Conservation (phyloP, 1,284 basidiomycete species). For the Termitomyces sp. region DNA sequence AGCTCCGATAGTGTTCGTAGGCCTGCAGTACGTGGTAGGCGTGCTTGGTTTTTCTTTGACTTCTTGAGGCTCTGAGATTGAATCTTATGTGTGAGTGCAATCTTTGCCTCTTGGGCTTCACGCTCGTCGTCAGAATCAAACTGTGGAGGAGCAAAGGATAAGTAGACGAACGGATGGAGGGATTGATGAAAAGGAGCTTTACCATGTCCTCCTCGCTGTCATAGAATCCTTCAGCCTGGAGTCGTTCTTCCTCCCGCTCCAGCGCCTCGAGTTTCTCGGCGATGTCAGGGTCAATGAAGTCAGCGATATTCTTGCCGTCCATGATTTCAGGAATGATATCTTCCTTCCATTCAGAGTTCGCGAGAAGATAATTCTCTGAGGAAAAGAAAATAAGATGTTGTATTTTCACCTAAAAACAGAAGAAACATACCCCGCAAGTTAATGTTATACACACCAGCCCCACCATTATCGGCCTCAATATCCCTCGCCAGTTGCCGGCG, state of each 20-base stretch:
- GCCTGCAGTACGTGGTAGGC: conserved; percentile 82
- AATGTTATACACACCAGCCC: conserved; percentile 86
- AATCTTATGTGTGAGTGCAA: conserved; percentile 70
- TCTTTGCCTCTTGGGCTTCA: conserved; percentile 65
- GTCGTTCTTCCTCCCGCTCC: conserved; percentile 93
- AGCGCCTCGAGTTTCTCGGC: conserved; percentile 94
- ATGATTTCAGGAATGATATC: conserved; percentile 95
- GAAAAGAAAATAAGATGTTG: conserved; percentile 12
- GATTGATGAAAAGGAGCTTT: conserved; percentile 4
- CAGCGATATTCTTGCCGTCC: conserved; percentile 98
- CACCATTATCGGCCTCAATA: conserved; percentile 78
- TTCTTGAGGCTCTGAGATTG: conserved; percentile 81
- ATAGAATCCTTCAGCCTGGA: conserved; percentile 95
- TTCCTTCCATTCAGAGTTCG: conserved; percentile 92
- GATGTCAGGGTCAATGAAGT: conserved; percentile 99
- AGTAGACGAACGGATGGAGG: conserved; percentile 3
- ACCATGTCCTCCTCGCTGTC: conserved; percentile 84
- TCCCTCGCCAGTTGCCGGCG: conserved; percentile 72
- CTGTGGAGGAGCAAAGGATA: conserved; percentile 34
- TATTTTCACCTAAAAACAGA: conserved; percentile 1
- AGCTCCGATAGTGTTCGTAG: conserved; percentile 87
- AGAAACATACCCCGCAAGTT: conserved; percentile 71
- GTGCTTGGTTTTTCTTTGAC: conserved; percentile 80
- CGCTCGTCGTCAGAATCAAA: conserved; percentile 92
- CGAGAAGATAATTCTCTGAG: conserved; percentile 85